Evolutionary conservation across 306 rosid species (phyloP).

Genomic region (Prunus padus): DNA sequence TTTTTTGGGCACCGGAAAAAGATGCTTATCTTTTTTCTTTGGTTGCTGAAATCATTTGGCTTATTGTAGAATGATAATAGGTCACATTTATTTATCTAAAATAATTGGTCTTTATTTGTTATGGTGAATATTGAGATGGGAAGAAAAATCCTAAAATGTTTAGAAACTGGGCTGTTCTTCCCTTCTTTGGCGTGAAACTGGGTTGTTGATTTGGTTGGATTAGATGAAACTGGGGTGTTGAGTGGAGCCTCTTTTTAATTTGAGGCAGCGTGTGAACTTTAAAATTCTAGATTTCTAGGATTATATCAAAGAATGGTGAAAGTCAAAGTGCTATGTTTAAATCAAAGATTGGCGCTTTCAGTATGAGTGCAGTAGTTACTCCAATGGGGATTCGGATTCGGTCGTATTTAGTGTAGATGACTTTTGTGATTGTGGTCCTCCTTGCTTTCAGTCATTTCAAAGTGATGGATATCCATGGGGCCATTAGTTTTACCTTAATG

Average conservation of each 20-base stretch:
- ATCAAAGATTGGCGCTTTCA: neutral
- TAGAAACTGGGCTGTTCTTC: neutral
- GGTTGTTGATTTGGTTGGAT: neutral
- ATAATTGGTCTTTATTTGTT: neutral
- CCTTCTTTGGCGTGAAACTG: neutral
- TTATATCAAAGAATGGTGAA: conserved; percentile 3
- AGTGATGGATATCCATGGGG: neutral
- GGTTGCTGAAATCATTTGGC: neutral
- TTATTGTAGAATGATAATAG: neutral
- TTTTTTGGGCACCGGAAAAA: too few relatives aligned
- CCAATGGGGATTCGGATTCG: neutral
- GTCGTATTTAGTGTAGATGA: neutral
- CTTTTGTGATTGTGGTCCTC: conserved; percentile 7
- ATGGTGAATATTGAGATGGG: neutral
- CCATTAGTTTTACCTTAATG: neutral
- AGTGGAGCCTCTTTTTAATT: neutral
- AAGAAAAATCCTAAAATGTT: neutral
- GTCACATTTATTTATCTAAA: neutral
- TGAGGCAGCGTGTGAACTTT: conserved; percentile 3
- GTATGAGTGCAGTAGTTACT: conserved; percentile 1
- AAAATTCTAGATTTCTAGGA: neutral
- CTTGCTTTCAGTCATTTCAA: conserved; percentile 1
- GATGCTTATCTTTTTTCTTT: neutral
- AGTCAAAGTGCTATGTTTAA: neutral
- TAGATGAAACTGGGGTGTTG: too few relatives aligned